These are phyloP conservation scores for Kluyveromyces aestuarii DNA, from an alignment of 805 yeast genomes.

Conservation along the genomic window DNA sequence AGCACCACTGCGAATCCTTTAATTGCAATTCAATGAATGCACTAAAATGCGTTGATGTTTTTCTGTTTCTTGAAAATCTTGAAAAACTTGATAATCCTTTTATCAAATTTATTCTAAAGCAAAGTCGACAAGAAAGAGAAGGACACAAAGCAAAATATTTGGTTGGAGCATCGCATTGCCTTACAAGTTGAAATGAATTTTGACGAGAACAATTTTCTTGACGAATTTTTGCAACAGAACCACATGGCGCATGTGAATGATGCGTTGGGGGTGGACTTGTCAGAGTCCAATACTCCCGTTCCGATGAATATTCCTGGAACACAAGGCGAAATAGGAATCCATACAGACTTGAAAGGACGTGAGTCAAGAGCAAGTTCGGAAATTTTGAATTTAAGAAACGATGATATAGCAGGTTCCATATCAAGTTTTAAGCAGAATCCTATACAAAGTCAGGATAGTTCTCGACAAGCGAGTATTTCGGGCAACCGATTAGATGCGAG, in stretches of 20 bases:
- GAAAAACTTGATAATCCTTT: not conserved
- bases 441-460: not conserved
- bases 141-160: not conserved
- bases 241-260: not conserved
- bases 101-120: not conserved
- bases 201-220: conserved; percentile 1
- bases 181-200: not conserved
- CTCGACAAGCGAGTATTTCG: conserved; percentile 1
- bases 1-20: not conserved
- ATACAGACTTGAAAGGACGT: not conserved
- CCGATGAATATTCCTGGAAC: conserved; percentile 2
- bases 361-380: not conserved
- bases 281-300: not conserved
- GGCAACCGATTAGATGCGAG: not conserved
- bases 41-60: not conserved
- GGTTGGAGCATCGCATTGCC: not conserved
- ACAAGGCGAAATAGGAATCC: not conserved
- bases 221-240: conserved; percentile 2
- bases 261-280: not conserved
- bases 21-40: not conserved
- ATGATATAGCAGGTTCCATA: not conserved
- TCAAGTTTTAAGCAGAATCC: not conserved
- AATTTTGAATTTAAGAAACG: not conserved
- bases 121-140: not conserved
- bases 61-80: not conserved